Base-by-base conservation (phyloP, 495 filamentous ascomycete species). In the Staphylotrichum longicolle region DNA sequence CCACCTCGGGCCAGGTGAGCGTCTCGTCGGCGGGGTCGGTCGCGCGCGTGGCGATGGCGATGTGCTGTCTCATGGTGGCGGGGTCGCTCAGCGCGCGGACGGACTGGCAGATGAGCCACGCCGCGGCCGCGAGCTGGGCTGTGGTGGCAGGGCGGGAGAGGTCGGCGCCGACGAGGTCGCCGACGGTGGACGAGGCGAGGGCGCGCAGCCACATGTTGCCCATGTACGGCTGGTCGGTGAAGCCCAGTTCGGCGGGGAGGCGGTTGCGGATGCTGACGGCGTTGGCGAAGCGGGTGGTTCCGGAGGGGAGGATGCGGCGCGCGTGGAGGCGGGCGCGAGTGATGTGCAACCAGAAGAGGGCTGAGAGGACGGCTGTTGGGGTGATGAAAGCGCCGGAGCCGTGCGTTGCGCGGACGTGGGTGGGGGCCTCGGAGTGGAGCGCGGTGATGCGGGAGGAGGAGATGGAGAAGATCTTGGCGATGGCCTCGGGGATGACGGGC, bases 311-410 rank as follows among this genome's bases (percentile, higher is more conserved):
- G 50, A 66, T 53, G 11, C 52, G 56, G 11, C 42, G 14, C 30
- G 54, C 54, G 11, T n/a, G 39, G 10, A 51, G 42, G 4, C 64
- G 50, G 8, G 40, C 64, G 49, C 64, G 64, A 1, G 57, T 66
- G 37, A 63, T 34, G 45, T 54, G 34, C 5, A 66, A 0, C 64
- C 64, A 66, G 32, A 30, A 9, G 2, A 66, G 45, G 11, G n/a
- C 64, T 12, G 56, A 62, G 37, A 66, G 27, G 3, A 50, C 32
- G 57, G 63, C 64, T 1, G 42, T 32, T 1, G 5, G 35, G 4
- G 60, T 53, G 12, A 60, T 48, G 27, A 62, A 66, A 3, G 49
- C 33, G 35, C 7, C 0, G 20, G 11, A 30, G 37, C 34, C 54
- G 40, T 40, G 11, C 7, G 11, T 3, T 0, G 39, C 42, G 14